A percentile compares a stretch with the other conserved stretches of the same genome.
Evolutionary conservation across 306 rosid genomes (phyloP).

Genomic region (Cyclanthera cordifolia): DNA sequence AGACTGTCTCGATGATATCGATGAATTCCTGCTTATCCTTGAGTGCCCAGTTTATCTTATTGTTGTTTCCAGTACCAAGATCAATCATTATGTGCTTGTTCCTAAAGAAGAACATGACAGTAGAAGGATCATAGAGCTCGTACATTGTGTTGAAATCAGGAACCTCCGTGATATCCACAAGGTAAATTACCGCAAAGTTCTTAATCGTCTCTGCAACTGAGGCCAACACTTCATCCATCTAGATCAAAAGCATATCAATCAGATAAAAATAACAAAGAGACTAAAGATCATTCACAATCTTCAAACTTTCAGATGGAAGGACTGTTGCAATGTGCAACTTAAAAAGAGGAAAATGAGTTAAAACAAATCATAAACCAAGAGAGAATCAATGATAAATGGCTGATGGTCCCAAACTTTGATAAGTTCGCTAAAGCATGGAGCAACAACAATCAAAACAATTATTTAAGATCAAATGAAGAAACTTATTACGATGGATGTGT

Average conservation of each 20-base stretch:
- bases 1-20: conserved; percentile 73
- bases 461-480: background rate
- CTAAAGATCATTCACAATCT: background rate
- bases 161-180: conserved; percentile 90
- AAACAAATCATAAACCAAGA: background rate
- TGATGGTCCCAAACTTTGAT: background rate
- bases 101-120: conserved; percentile 90
- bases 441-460: background rate
- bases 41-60: conserved; percentile 95
- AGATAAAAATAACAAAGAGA: background rate
- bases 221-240: conserved; percentile 94
- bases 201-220: conserved; percentile 80
- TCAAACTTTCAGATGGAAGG: background rate
- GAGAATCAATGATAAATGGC: background rate
- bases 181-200: conserved; percentile 83
- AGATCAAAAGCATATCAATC: background rate
- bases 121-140: conserved; percentile 80
- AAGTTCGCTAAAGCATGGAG: background rate
- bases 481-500: background rate
- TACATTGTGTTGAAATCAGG: conserved; percentile 98
- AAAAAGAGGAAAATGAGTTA: background rate
- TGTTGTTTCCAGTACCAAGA: conserved; percentile 95
- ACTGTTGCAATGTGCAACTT: background rate
- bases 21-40: conserved; percentile 97
- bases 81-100: conserved; percentile 98